Evolutionary conservation across 73 alveolate species (phyloP).

Genomic region (Paramecium caudatum): DNA sequence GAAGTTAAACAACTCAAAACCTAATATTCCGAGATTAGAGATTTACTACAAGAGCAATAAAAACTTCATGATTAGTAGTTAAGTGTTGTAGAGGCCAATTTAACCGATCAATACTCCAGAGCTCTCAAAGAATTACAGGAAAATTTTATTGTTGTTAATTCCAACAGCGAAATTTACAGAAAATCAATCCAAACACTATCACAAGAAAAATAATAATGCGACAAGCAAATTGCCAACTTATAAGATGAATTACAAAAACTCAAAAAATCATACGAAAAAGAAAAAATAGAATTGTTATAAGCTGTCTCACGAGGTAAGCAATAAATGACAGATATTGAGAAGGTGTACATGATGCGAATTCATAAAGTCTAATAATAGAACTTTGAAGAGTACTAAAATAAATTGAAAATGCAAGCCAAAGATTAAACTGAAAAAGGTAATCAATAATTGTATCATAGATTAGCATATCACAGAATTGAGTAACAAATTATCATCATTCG

Average conservation of each 20-base stretch:
- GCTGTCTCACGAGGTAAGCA: not conserved
- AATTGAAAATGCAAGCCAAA: not conserved
- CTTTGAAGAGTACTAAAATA: constrained; percentile 2
- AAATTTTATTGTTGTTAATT: not conserved
- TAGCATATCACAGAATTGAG: not conserved
- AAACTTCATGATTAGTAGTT: not conserved
- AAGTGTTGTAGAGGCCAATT: not conserved
- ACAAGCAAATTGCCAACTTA: not conserved
- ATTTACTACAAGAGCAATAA: not conserved
- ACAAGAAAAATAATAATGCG: not conserved
- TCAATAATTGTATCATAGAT: not conserved
- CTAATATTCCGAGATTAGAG: not conserved
- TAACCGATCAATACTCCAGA: not conserved
- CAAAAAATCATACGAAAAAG: not conserved
- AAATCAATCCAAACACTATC: not conserved
- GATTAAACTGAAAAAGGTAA: constrained; percentile 23
- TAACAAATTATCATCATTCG: not conserved
- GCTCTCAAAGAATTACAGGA: constrained; percentile 12
- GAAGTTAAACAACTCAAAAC: not conserved
- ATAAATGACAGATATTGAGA: not conserved
- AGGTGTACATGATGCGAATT: not conserved
- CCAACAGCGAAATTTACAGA: not conserved
- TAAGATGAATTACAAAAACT: not conserved
- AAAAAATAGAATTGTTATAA: not conserved
- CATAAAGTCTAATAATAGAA: not conserved